These are phyloP conservation scores for Endothia cerciana DNA, from an alignment of 2,329 filamentous ascomycete genomes.

Conservation along the genomic window DNA sequence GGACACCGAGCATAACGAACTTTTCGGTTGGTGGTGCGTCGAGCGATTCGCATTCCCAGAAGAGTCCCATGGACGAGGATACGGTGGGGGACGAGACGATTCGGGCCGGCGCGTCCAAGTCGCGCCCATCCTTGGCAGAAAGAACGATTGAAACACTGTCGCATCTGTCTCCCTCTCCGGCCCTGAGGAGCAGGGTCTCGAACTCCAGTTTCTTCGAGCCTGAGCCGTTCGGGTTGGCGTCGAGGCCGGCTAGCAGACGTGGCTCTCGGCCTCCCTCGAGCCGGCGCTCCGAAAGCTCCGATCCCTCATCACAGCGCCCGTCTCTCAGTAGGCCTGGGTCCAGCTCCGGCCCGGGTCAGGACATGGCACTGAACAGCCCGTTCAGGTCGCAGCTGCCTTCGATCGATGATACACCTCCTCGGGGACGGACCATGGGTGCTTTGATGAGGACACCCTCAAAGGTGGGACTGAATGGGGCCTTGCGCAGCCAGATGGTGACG, in stretches of 20 bases:
- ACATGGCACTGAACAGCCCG: constrained; percentile 45
- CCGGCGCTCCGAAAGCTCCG: constrained; percentile 65
- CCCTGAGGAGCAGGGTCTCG: constrained; percentile 66
- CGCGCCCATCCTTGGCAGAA: constrained; percentile 71
- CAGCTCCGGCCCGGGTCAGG: constrained; percentile 53
- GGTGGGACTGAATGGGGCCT: constrained; percentile 33
- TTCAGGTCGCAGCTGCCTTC: constrained; percentile 49
- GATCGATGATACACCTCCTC: constrained; percentile 49
- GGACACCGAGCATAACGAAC: constrained; percentile 22
- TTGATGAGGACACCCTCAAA: constrained; percentile 40
- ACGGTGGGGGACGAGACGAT: constrained; percentile 2
- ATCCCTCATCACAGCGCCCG: constrained; percentile 52
- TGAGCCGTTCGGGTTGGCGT: constrained; percentile 60
- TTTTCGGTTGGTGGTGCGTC: constrained; percentile 17
- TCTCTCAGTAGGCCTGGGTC: constrained; percentile 58
- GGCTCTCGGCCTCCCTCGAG: constrained; percentile 59
- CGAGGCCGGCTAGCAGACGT: constrained; percentile 47
- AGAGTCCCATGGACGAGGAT: constrained; percentile 19
- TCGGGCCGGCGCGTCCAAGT: constrained; percentile 30
- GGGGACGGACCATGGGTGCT: constrained; percentile 40
- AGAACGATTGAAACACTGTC: constrained; percentile 85
- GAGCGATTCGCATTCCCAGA: constrained; percentile 18
- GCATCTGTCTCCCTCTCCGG: constrained; percentile 77
- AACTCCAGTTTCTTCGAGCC: constrained; percentile 77
- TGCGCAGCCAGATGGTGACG: constrained; percentile 39